phyloP scores from a whole-genome alignment of 2,329 filamentous ascomycete species.

The Botrytis tulipae region DNA sequence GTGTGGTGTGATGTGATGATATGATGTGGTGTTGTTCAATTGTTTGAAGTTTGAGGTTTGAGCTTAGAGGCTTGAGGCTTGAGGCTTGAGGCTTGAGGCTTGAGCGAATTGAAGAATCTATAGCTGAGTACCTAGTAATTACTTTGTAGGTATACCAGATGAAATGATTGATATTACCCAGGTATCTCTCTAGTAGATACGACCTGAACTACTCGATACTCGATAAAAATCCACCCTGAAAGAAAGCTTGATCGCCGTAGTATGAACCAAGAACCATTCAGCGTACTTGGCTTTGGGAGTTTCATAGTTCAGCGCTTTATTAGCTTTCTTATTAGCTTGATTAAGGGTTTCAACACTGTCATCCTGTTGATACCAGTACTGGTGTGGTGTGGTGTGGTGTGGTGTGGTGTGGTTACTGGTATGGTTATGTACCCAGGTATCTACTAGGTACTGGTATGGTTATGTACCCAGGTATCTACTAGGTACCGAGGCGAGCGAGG shows the following conservation, averaged over 20 bases:
- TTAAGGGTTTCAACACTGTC: not conserved
- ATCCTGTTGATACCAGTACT: not conserved
- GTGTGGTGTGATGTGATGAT: not conserved
- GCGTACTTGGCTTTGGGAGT: not conserved
- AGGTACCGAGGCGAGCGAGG: too few species aligned
- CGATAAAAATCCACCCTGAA: not conserved
- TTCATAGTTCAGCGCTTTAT: not conserved
- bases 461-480: too few species aligned
- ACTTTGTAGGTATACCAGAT: too few species aligned
- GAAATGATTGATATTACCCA: too few species aligned
- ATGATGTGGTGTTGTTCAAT: not conserved
- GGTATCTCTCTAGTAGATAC: not conserved
- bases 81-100: not conserved
- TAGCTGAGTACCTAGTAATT: too few species aligned
- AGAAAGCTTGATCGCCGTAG: not conserved
- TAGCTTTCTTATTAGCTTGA: not conserved
- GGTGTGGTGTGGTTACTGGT: too few species aligned
- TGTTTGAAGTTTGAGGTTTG: not conserved
- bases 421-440: too few species aligned
- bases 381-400: too few species aligned
- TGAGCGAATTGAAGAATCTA: not conserved
- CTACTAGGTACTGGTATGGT: too few species aligned
- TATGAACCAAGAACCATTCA: not conserved
- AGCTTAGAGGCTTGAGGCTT: not conserved
- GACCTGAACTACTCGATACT: not conserved